Evolutionary conservation across 2,329 filamentous ascomycete species (phyloP), one percentile per base, ranked within the genome.

Genomic region (Nannizziopsis barbatae): DNA sequence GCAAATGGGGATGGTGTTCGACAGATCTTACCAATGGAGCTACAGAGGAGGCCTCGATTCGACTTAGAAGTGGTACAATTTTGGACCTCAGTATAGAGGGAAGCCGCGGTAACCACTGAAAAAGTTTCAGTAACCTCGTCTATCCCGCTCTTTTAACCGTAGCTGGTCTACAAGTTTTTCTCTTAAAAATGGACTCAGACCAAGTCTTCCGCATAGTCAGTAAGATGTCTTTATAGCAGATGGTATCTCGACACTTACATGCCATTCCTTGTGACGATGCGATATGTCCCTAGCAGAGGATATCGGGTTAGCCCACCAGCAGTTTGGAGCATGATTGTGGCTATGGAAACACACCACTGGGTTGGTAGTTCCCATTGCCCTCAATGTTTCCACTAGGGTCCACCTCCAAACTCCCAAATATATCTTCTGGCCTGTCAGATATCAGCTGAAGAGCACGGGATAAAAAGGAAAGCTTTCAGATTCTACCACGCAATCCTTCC

Each of bases 351-450:
- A 50, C 66, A 68, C 76, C 78, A 60, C 74, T 77, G 27, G 71
- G 63, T 62, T 81, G 77, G 65, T 79, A 81, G 44, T 73, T 72
- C 9, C 78, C 78, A 55, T 70, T 66, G 0, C 66, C 71, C 39
- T 72, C 75, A 60, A 81, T 79, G n/a, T 67, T 63, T 1, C 79
- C 79, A 14, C 70, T 54, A 0, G 68, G 70, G 62, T 81, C 77
- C 3, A 82, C 74, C 61, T 82, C 78, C 18, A 82, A 58, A 55
- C 77, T 81, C 11, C 79, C 79, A 58, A 82, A 77, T 43, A 82
- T 82, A 62, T 82, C 79, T 59, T 82, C 79, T 0, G 79, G 78
- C 60, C 70, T 71, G 22, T 10, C 11, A 31, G 4, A 20, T 3
- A 14, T 18, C 17, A 35, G 12, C 15, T 32, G 7, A 31, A 18